Evolutionary conservation across 352 stramenopile species (phyloP), one percentile per base, ranked within the genome.

Genomic region (Aphanomyces euteiches): DNA sequence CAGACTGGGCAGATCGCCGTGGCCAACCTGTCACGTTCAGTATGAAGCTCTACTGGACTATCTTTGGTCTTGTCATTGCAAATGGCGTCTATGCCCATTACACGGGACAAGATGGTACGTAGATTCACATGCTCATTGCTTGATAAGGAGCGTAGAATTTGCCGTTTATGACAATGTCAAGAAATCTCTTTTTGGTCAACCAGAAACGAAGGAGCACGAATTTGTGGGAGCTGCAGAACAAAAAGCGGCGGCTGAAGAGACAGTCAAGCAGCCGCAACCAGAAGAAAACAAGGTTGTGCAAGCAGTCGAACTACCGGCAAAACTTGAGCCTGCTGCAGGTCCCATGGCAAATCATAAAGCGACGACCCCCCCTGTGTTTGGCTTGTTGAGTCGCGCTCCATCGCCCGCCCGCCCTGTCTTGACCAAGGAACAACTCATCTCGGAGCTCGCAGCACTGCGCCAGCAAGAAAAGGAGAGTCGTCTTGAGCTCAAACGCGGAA

Each of bases 1-100:
- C 84, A 6, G 84, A 91, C 71, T 91, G 84, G 84, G 84, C 78
- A 47, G 84, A 91, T 63, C 84, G 84, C 19, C 82, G 82, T 47
- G 78, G 79, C 38, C 84, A 91, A 76, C 74, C 73, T 28, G 77
- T 91, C 59, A 86, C 84, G 47, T 56, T 86, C 39, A 74, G 80
- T 50, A 91, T 91, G 84, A 84, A 83, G 36, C 56, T 91, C 17
- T 91, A 91, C 68, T 91, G 84, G 84, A 36, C 84, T 45, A 28
- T 89, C 53, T 91, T 91, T 61, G 73, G 38, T 4, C 17, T 87
- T 7, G 79, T 91, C 58, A 56, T 91, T 38, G 67, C 43, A 68
- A 91, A 90, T 67, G 84, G 84, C 28, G 41, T 82, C 56, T 88
- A 82, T 73, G 89, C 83, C 47, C 86, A 85, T 54, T 67, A 47